phyloP scores from a whole-genome alignment of 352 stramenopile species.

The Pythium dissotocum region DNA sequence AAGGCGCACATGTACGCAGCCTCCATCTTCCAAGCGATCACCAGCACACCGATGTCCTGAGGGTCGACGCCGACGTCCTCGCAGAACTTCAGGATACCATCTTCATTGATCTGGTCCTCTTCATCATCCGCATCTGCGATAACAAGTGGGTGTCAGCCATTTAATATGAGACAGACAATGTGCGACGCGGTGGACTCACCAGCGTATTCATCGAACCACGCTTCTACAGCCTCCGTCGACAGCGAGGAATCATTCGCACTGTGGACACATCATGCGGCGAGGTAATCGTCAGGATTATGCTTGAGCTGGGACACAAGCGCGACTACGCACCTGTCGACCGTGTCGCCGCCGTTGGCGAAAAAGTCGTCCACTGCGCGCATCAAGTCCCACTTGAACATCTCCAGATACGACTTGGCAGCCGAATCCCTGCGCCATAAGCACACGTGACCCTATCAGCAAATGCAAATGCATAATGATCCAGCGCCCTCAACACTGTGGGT shows the following conservation, averaged over 20 bases:
- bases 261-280: too few relatives aligned
- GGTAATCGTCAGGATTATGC: neutral
- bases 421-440: slow-evolving; percentile 40
- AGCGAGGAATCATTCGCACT: slow-evolving; percentile 26
- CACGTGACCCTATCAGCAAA: neutral
- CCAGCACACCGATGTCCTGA: slow-evolving; percentile 65
- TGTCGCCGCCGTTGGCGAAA: slow-evolving; percentile 62
- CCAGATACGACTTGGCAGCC: slow-evolving; percentile 69
- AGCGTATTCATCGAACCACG: slow-evolving; percentile 47
- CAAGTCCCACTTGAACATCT: slow-evolving; percentile 81
- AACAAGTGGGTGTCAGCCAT: neutral
- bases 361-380: slow-evolving; percentile 80
- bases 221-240: slow-evolving; percentile 31
- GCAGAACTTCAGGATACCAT: slow-evolving; percentile 51
- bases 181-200: slow-evolving; percentile 13
- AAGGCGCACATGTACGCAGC: slow-evolving; percentile 85
- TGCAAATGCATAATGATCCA: neutral
- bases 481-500: too few relatives aligned
- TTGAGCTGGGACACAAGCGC: too few relatives aligned
- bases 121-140: slow-evolving; percentile 31
- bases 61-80: slow-evolving; percentile 44
- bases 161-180: neutral
- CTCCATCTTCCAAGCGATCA: slow-evolving; percentile 90
- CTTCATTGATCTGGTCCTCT: slow-evolving; percentile 46
- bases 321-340: slow-evolving; percentile 18